Conservation (phyloP, 345 rosid species). For the Corchorus capsularis region DNA sequence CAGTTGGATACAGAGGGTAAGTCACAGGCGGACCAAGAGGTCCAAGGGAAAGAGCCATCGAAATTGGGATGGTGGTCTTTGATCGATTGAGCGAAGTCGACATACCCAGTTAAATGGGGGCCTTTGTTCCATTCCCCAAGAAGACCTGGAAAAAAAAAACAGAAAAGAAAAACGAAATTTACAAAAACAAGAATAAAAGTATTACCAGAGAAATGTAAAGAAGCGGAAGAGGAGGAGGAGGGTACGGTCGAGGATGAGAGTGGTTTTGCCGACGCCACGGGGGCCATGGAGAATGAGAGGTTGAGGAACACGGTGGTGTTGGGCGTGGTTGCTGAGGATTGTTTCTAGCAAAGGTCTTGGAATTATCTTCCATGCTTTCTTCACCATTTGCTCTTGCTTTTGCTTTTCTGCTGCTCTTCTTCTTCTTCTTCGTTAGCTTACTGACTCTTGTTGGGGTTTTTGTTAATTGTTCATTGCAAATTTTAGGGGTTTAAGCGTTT, state of each 20-base stretch:
- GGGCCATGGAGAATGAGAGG: constrained; percentile 96
- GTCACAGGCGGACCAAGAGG: constrained; percentile 77
- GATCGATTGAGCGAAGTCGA: constrained; percentile 81
- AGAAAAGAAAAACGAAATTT: neutral
- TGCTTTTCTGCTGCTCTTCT: too few relatives aligned
- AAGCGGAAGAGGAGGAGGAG: too few relatives aligned
- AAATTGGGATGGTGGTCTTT: constrained; percentile 75
- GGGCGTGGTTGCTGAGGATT: constrained; percentile 86
- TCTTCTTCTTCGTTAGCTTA: neutral
- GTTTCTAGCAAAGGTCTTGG: constrained; percentile 87
- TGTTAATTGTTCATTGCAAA: too few relatives aligned
- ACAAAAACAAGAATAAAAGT: too few relatives aligned
- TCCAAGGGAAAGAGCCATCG: constrained; percentile 76
- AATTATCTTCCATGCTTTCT: constrained; percentile 82
- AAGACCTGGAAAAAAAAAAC: constrained; percentile 50
- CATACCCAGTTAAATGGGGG: constrained; percentile 85
- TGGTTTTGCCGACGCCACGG: constrained; percentile 97
- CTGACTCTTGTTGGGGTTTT: neutral
- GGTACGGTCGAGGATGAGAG: constrained; percentile 81
- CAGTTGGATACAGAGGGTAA: constrained; percentile 60
- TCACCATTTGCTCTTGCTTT: constrained; percentile 50
- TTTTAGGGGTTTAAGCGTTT: too few relatives aligned
- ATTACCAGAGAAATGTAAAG: neutral
- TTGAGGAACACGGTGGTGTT: constrained; percentile 94
- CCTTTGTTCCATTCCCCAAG: constrained; percentile 83